phyloP scores from a whole-genome alignment of 306 rosid genomes.

The Purshia tridentata region DNA sequence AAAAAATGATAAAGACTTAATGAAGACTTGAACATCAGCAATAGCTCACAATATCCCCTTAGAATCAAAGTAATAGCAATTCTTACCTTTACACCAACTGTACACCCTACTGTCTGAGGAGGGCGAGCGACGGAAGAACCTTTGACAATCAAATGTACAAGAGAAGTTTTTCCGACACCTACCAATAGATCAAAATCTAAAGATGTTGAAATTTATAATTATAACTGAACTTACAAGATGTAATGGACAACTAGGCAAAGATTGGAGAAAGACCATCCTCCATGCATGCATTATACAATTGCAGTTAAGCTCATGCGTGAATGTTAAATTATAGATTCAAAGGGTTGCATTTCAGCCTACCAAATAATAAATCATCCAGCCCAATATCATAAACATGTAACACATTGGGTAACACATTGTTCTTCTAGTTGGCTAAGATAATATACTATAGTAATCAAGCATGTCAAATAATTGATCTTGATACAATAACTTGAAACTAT shows the following conservation, averaged over 20 bases:
- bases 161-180: constrained; percentile 98
- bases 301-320: background rate
- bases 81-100: constrained; percentile 80
- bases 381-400: background rate
- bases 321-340: background rate
- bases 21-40: constrained; percentile 24
- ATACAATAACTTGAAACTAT: constrained; percentile 1
- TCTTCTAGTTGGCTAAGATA: constrained; percentile 1
- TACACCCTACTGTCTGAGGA: constrained; percentile 88
- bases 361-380: background rate
- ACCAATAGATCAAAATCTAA: constrained; percentile 17
- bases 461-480: background rate
- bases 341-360: constrained; percentile 6
- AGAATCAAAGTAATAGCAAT: constrained; percentile 5
- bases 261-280: background rate
- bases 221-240: background rate
- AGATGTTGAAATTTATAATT: constrained; percentile 3
- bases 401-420: background rate
- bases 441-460: background rate
- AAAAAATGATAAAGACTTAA: constrained; percentile 23
- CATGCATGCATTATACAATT: background rate
- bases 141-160: constrained; percentile 78
- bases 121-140: constrained; percentile 75
- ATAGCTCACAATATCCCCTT: constrained; percentile 9
- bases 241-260: background rate